These are phyloP conservation scores for Cyclotella baltica DNA, from an alignment of 108 stramenopile species.

Conservation along the genomic window DNA sequence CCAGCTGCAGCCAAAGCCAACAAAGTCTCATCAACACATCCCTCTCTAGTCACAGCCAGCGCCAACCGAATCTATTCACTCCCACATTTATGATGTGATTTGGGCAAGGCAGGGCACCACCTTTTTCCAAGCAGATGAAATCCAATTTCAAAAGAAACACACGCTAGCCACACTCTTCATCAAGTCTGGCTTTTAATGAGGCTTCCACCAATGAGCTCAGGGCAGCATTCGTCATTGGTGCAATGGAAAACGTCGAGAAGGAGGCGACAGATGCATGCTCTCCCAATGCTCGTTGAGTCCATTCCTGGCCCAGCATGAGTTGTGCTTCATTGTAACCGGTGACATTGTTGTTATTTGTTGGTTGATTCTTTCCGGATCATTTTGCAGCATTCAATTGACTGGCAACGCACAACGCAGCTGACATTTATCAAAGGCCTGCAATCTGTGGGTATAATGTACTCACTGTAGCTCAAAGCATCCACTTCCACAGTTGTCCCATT, in stretches of 20 bases:
- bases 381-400: no score
- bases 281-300: conserved; percentile 52
- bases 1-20: conserved; percentile 55
- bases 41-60: conserved; percentile 55
- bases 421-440: conserved; percentile 21
- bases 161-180: conserved; percentile 65
- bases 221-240: conserved; percentile 65
- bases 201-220: conserved; percentile 58
- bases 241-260: conserved; percentile 63
- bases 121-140: conserved; percentile 42
- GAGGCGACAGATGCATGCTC: conserved; percentile 69
- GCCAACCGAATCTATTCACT: conserved; percentile 54
- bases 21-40: conserved; percentile 66
- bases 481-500: neutral
- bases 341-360: neutral
- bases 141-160: conserved; percentile 57
- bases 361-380: neutral
- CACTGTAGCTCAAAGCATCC: conserved; percentile 4
- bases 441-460: neutral
- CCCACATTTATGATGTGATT: conserved; percentile 44
- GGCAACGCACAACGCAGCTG: no score
- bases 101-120: conserved; percentile 53
- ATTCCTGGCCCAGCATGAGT: conserved; percentile 38
- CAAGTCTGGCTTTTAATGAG: conserved; percentile 53
- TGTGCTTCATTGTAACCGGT: neutral